Evolutionary conservation across 2,329 filamentous ascomycete genomes (phyloP), one percentile per base, ranked within the genome.

Genomic region (Venturia pyrina): DNA sequence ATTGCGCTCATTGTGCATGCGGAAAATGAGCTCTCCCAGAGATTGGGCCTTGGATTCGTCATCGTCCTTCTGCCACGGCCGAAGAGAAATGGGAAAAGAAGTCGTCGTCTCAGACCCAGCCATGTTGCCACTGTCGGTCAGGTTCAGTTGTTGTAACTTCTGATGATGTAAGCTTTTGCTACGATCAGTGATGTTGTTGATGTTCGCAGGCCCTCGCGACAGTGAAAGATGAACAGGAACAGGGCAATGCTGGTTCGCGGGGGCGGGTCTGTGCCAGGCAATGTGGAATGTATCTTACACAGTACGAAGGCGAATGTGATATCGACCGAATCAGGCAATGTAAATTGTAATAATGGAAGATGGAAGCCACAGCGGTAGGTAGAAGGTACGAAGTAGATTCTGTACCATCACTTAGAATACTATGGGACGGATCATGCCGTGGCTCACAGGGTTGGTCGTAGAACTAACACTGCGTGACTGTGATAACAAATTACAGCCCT

Each of bases 1-100:
- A 17, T 90, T 91, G 67, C 89, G 87, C 72, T 96, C 87, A 56
- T 80, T 77, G 70, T 92, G 89, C 72, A 96, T 88, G 70, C 93
- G 91, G 66, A 83, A 80, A 70, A 97, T 91, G 70, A 93, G 88
- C 60, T 89, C 84, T 66, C 84, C 81, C n/a, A 97, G 81, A 60
- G 82, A 83, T 73, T 84, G 85, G 72, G 79, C 81, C 72, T 79
- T 84, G 77, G 80, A 83, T 71, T 78, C 81, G 69, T 72, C 75
- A 72, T 80, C 79, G 66, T 70, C 71, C 69, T 81, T 78, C 19
- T 87, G 85, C 80, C 83, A 85, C 53, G 89, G 85, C 66, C 85
- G 84, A 67, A 93, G 78, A 11, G 87, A 84, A 63, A 91, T 82
- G 24, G 73, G 71, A 48, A 73, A 67, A 24, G 73, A 69, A 10